A percentile compares a stretch with the other conserved stretches of the same genome.
These are phyloP conservation scores for Ziziphus jujuba DNA, from an alignment of 306 rosid genomes.

Conservation along the genomic window DNA sequence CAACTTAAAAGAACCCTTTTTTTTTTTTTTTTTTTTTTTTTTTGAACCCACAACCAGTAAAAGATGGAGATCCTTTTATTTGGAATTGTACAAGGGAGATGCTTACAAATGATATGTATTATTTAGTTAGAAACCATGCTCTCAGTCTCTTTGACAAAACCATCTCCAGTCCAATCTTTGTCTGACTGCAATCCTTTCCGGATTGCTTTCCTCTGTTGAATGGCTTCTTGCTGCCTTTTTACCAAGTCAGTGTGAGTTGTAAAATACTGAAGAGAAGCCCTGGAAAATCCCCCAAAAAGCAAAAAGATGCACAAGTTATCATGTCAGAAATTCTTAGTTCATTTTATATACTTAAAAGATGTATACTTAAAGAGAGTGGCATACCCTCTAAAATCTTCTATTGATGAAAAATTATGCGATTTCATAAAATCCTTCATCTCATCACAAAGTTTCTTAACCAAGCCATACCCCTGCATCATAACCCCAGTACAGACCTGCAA, in stretches of 20 bases:
- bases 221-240: slow-evolving; percentile 80
- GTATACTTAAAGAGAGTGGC: background rate
- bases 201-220: slow-evolving; percentile 73
- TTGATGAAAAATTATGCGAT: slow-evolving; percentile 72
- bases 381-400: slow-evolving; percentile 97
- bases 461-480: slow-evolving; percentile 97
- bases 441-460: slow-evolving; percentile 76
- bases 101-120: background rate
- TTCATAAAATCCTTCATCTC: slow-evolving; percentile 92
- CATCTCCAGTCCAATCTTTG: slow-evolving; percentile 98
- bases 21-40: too few species aligned
- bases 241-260: slow-evolving; percentile 94
- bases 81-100: too few species aligned
- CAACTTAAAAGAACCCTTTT: slow-evolving; percentile 2
- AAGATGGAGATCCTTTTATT: too few species aligned
- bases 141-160: slow-evolving; percentile 86
- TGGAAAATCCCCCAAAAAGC: slow-evolving; percentile 27
- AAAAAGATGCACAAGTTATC: background rate
- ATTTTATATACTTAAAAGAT: background rate
- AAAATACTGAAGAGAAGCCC: slow-evolving; percentile 80
- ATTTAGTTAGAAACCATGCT: slow-evolving; percentile 93
- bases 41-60: background rate
- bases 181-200: slow-evolving; percentile 85
- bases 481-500: slow-evolving; percentile 94
- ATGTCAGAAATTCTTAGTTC: background rate